phyloP scores from a whole-genome alignment of 768 basidiomycete species.

The Lactarius akahatsu region DNA sequence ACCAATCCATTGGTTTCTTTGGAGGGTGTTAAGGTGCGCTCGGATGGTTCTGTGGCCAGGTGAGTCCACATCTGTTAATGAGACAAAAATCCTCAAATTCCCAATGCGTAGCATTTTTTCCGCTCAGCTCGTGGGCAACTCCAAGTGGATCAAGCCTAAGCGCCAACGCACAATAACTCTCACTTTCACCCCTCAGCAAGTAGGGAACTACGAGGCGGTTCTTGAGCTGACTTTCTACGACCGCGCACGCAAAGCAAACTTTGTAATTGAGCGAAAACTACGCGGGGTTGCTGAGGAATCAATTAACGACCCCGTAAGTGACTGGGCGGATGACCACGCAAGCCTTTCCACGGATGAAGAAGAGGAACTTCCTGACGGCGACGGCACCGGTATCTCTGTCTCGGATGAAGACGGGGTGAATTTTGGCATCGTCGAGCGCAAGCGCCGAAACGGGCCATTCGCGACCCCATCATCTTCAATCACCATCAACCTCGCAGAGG shows the following conservation, averaged over 20 bases:
- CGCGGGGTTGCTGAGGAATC: conserved; percentile 8
- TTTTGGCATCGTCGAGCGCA: conserved; percentile 51
- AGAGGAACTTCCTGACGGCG: conserved; percentile 41
- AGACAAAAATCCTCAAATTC: not conserved
- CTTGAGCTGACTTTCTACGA: conserved; percentile 21
- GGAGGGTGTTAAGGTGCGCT: not conserved
- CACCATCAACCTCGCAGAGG: conserved; percentile 25
- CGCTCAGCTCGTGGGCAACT: conserved; percentile 7
- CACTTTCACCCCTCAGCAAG: conserved; percentile 15
- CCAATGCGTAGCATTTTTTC: conserved; percentile 11
- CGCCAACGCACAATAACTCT: not conserved
- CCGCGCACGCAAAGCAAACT: conserved; percentile 2
- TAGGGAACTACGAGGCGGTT: conserved; percentile 14
- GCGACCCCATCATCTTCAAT: conserved; percentile 10
- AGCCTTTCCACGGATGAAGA: conserved; percentile 13
- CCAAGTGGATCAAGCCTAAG: conserved; percentile 5
- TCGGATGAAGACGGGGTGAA: conserved; percentile 41
- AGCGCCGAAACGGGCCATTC: conserved; percentile 32
- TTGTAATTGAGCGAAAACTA: conserved; percentile 12
- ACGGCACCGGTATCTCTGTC: conserved; percentile 45
- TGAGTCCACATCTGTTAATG: not conserved
- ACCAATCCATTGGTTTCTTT: conserved; percentile 2
- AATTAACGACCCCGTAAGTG: too few species aligned
- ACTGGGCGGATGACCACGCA: not conserved
- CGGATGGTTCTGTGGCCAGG: not conserved